Percentiles rank a stretch among this genome's conserved stretches.
Conservation (phyloP, 768 basidiomycete genomes). For the Hemileccinum rubropunctum region DNA sequence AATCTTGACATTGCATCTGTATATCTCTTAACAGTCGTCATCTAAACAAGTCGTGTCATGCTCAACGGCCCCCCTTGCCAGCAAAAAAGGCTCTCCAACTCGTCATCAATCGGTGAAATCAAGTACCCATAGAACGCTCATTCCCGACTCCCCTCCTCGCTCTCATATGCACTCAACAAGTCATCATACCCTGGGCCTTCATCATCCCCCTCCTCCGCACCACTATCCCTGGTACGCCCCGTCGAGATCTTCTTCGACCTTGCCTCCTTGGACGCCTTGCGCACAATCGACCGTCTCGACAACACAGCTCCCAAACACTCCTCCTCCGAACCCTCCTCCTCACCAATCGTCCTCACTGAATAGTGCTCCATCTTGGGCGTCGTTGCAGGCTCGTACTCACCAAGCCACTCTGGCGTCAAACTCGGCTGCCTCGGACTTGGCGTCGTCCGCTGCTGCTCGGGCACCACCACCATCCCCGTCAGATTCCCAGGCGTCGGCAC, state of each 20-base stretch:
- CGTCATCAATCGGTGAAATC: neutral
- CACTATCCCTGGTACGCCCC: slow-evolving; percentile 52
- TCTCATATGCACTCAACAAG: slow-evolving; percentile 77
- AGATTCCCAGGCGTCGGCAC: slow-evolving; percentile 46
- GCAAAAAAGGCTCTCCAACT: neutral
- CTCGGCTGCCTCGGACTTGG: slow-evolving; percentile 47
- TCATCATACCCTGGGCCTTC: slow-evolving; percentile 76
- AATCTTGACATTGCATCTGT: neutral
- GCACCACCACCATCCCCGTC: neutral
- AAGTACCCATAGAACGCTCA: slow-evolving; percentile 8
- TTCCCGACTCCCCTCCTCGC: slow-evolving; percentile 52
- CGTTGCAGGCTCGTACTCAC: slow-evolving; percentile 46
- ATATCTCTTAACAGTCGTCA: neutral
- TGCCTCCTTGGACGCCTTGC: slow-evolving; percentile 31
- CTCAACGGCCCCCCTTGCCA: neutral
- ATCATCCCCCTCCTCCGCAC: slow-evolving; percentile 76
- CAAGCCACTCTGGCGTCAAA: slow-evolving; percentile 52
- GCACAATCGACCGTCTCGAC: slow-evolving; percentile 23
- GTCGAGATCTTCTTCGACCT: slow-evolving; percentile 48
- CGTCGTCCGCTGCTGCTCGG: slow-evolving; percentile 35
- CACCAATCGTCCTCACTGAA: slow-evolving; percentile 24
- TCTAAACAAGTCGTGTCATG: neutral
- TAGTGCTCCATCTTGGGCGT: slow-evolving; percentile 62
- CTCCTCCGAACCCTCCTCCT: neutral
- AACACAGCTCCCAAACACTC: slow-evolving; percentile 7